A percentile compares a stretch with the other conserved stretches of the same genome.
These are phyloP conservation scores for Bisporella sp. DNA, from an alignment of 2,329 filamentous ascomycete genomes.

Conservation along the genomic window DNA sequence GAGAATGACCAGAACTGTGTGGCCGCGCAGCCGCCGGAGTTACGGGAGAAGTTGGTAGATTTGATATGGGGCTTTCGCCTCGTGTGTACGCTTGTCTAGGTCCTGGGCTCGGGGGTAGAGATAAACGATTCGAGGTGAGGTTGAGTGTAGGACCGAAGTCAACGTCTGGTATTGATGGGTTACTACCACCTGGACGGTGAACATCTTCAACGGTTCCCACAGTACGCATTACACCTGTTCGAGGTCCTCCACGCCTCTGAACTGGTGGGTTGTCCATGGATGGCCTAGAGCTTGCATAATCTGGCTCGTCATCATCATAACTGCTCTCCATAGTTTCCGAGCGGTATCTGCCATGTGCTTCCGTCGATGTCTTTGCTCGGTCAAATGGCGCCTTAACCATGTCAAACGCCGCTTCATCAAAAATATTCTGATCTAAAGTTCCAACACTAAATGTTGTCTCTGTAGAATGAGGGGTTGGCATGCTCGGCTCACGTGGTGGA, in stretches of 20 bases:
- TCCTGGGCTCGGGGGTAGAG: constrained; percentile 37
- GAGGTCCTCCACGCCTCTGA: constrained; percentile 47
- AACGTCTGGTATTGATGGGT: constrained; percentile 55
- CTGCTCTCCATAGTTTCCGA: constrained; percentile 9
- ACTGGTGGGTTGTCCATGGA: constrained; percentile 34
- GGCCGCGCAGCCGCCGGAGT: constrained; percentile 41
- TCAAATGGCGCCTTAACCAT: constrained; percentile 16
- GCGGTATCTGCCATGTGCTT: no score
- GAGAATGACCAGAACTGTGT: constrained; percentile 21
- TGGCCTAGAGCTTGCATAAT: constrained; percentile 57
- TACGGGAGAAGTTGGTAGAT: constrained; percentile 57
- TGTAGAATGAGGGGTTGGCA: constrained; percentile 32
- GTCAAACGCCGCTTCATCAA: constrained; percentile 43
- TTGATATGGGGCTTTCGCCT: constrained; percentile 5
- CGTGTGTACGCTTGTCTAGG: constrained; percentile 43
- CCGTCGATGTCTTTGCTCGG: background rate
- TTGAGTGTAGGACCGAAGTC: constrained; percentile 84
- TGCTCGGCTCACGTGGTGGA: constrained; percentile 32
- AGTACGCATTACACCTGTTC: constrained; percentile 74
- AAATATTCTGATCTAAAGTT: constrained; percentile 34
- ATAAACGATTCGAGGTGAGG: constrained; percentile 15
- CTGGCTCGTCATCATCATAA: constrained; percentile 60
- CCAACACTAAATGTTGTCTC: constrained; percentile 31
- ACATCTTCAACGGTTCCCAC: constrained; percentile 43
- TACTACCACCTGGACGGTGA: background rate